Conservation (phyloP, 495 filamentous ascomycete species). For the Pyrenopolyporus hunteri region DNA sequence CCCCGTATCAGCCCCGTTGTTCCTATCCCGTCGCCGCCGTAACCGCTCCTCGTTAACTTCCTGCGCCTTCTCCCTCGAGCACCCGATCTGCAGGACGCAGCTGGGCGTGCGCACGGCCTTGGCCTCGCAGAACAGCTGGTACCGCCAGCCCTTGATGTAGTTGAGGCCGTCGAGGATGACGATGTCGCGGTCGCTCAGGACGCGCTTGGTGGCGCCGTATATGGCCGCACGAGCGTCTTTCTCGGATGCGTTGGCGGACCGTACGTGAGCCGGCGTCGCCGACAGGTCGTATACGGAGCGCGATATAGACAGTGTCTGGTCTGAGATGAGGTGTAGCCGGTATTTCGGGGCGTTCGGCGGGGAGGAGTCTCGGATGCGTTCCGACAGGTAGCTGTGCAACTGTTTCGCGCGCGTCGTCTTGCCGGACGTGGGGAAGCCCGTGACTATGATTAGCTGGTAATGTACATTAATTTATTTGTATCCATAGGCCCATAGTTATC, state of each 20-base stretch:
- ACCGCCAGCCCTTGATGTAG: conserved; percentile 97
- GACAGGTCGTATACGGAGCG: conserved; percentile 68
- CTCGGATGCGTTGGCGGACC: conserved; percentile 68
- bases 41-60: conserved; percentile 62
- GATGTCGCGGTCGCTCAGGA: conserved; percentile 76
- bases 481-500: not conserved
- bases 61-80: conserved; percentile 69
- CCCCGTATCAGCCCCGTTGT: not conserved
- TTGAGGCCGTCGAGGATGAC: conserved; percentile 91
- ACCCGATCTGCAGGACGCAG: conserved; percentile 88
- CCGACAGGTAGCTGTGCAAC: conserved; percentile 68
- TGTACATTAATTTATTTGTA: not conserved
- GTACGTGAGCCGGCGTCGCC: conserved; percentile 53
- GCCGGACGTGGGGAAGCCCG: conserved; percentile 90
- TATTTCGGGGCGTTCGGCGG: conserved; percentile 49
- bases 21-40: conserved; percentile 24
- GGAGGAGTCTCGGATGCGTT: conserved; percentile 53
- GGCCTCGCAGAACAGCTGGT: conserved; percentile 93
- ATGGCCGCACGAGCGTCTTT: conserved; percentile 90
- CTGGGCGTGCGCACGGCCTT: conserved; percentile 83
- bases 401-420: conserved; percentile 87
- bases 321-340: conserved; percentile 71
- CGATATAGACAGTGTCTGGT: conserved; percentile 66
- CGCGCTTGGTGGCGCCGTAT: conserved; percentile 84
- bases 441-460: conserved; percentile 88